Conservation (phyloP, 345 rosid genomes). For the Camelina hispida region DNA sequence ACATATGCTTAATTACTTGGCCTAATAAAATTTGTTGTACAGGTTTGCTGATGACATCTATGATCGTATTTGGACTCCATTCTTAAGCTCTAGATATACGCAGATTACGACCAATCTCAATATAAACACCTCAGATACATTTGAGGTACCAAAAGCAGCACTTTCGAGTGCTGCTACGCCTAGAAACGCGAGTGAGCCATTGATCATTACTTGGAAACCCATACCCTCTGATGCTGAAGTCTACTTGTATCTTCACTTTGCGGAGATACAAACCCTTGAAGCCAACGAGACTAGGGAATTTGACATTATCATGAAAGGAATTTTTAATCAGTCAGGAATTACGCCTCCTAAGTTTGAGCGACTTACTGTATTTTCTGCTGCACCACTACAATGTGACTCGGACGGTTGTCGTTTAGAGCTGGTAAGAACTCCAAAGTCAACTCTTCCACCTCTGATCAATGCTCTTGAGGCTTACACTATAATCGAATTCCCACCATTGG, state of each 20-base stretch:
- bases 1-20: too few relatives aligned
- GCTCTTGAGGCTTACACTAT: constrained; percentile 37
- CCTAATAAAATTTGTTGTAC: not conserved
- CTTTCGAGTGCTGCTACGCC: not conserved
- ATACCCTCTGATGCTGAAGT: not conserved
- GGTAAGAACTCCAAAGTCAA: constrained; percentile 23
- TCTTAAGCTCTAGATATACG: not conserved
- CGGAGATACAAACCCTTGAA: not conserved
- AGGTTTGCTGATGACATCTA: not conserved
- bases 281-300: not conserved
- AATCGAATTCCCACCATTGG: constrained; percentile 22
- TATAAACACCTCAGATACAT: not conserved
- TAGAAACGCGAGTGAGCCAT: not conserved
- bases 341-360: constrained; percentile 13
- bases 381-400: constrained; percentile 22
- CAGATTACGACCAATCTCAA: not conserved
- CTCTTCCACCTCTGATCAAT: constrained; percentile 40
- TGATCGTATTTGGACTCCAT: not conserved
- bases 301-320: not conserved
- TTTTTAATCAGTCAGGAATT: constrained; percentile 14
- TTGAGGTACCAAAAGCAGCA: not conserved
- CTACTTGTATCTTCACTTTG: not conserved
- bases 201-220: not conserved
- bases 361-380: not conserved
- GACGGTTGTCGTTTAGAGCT: constrained; percentile 25